Evolutionary conservation across 225 moss, liverwort and hornwort genomes (phyloP).

Genomic region (Physcomitrellopsis africana): DNA sequence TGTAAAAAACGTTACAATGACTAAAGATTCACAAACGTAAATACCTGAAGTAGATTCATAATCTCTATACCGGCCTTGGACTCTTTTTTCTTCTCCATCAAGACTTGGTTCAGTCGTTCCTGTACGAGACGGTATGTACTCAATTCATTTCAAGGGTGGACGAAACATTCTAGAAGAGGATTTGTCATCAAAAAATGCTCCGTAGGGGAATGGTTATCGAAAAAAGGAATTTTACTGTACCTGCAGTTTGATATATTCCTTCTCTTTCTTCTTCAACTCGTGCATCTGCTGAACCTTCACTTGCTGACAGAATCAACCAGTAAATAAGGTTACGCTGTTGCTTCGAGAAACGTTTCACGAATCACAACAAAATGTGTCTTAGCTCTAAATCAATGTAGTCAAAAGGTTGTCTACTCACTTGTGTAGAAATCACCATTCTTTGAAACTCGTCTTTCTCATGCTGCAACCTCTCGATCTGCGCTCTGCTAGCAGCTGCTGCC

Average conservation of each 20-base stretch:
- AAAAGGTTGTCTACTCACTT: conserved; percentile 43
- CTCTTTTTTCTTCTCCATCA: conserved; percentile 97
- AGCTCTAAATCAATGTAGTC: conserved; percentile 6
- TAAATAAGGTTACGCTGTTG: neutral
- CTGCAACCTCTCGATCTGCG: conserved; percentile 86
- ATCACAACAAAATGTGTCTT: no score
- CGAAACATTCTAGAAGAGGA: neutral
- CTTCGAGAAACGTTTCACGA: no score
- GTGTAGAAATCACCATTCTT: conserved; percentile 85
- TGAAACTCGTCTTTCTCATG: conserved; percentile 96
- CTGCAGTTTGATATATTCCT: conserved; percentile 92
- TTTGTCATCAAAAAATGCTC: neutral
- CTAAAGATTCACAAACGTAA: neutral
- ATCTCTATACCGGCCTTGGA: conserved; percentile 90
- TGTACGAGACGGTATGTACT: conserved; percentile 33
- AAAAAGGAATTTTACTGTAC: conserved; percentile 33
- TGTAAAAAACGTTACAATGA: neutral
- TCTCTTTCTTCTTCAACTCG: conserved; percentile 97
- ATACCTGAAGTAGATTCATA: conserved; percentile 89
- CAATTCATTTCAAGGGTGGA: conserved; percentile 2
- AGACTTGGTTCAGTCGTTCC: conserved; percentile 94
- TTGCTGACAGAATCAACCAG: conserved; percentile 66
- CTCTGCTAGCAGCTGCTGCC: conserved; percentile 63
- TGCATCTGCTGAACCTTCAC: conserved; percentile 89
- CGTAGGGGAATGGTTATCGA: neutral